Evolutionary conservation across 768 basidiomycete genomes (phyloP), one percentile per base, ranked within the genome.

Genomic region (Amanita inopinata): DNA sequence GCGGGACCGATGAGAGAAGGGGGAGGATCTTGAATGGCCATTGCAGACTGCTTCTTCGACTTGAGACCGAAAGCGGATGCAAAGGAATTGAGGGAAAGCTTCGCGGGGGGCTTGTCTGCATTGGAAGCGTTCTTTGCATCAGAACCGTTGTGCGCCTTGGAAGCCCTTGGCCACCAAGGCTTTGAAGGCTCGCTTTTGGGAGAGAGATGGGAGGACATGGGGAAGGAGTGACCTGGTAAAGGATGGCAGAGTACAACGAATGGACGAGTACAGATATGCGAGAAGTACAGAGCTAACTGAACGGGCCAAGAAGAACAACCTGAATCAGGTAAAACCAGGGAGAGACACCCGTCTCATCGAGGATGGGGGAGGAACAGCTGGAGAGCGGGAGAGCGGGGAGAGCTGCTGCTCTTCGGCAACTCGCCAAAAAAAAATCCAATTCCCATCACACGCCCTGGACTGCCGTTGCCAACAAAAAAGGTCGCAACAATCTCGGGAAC

Each of bases 31-130:
- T 76, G 69, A 43, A 78, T 73, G 38, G 75, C 61, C 24, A 78
- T 57, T 2, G 70, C 55, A 0, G 74, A 64, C 23, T 65, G 63
- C 51, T 80, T 83, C 62, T 76, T 83, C 15, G 72, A 59, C 57
- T 74, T 81, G 53, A 80, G 63, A 34, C 80, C 78, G 28, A 85
- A 73, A 27, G 74, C 78, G 36, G 73, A 65, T 7, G 74, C 73
- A 38, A 84, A 58, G 5, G 74, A 69, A 46, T 68, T 77, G 54
- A 82, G 66, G 48, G 47, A 46, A 51, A 54, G 49, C 38, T 43
- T 50, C 49, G 54, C 53, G 27, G 57, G 51, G 27, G 60, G 39
- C 46, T 56, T 60, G 27, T 43, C 46, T 37, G n/a, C n/a, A n/a
- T n/a, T n/a, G n/a, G n/a, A n/a, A n/a, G n/a, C n/a, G n/a, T n/a